Evolutionary conservation across 768 basidiomycete species (phyloP), one percentile per base, ranked within the genome.

Genomic region (Russula ochroleuca): DNA sequence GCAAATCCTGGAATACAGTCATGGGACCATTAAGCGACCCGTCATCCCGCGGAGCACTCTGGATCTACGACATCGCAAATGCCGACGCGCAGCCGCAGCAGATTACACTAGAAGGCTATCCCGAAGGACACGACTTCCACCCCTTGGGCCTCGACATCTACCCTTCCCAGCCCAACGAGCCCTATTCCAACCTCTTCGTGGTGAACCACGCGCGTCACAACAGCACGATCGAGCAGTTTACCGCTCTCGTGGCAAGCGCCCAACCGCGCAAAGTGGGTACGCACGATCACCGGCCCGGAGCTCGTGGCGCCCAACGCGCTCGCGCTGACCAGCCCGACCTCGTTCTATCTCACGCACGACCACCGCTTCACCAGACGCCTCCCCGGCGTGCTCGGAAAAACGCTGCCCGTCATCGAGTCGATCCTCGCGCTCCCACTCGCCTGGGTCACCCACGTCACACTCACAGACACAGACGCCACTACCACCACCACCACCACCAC

Each of bases 281-380:
- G 83, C 66, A 89, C 87, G 10, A 77, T 90, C 49, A 74, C 78
- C 21, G 82, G 83, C 17, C 78, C 78, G 5, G 79, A 79, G 58
- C 84, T 89, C 67, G 73, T 85, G 35, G 78, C 87, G 11, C 85
- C 88, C 31, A 91, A 91, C 70, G 77, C 85, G 3, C 71, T 91
- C 63, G 83, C 87, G 19, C 72, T 87, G 37, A 85, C 87, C 10
- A 82, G 85, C 48, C 82, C 85, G 1, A 79, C 81, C 61, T 81
- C 85, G 1, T 90, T 91, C 72, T 90, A 85, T 69, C 79, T 90
- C 54, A 81, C 82, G 47, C 87, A 91, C 70, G 89, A 91, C 71
- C 89, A 91, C 69, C 73, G 82, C 40, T 71, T 88, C 69, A 88
- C 86, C 3, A 80, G 85, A 9, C 83, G 88, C 15, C 74, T 84